phyloP scores from a whole-genome alignment of 306 rosid species.

The Begonia loranthoides region DNA sequence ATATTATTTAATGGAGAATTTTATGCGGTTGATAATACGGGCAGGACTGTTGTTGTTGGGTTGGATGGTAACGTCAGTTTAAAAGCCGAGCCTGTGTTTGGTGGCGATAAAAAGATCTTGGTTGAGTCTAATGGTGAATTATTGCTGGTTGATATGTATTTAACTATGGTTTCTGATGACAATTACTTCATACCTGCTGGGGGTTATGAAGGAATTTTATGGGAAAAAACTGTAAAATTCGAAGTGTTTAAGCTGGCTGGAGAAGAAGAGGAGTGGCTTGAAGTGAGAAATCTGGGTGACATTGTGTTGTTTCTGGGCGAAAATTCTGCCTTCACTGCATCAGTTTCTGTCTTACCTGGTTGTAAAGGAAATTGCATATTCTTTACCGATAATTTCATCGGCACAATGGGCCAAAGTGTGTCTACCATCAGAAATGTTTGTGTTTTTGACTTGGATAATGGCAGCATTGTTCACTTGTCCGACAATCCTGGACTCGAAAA shows the following conservation, averaged over 20 bases:
- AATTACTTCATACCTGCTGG: conserved; percentile 10
- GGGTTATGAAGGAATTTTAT: conserved; percentile 14
- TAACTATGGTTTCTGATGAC: conserved; percentile 12
- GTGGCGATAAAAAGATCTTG: conserved; percentile 78
- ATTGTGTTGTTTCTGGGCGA: conserved; percentile 63
- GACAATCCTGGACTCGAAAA: conserved; percentile 29
- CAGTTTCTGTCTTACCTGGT: conserved; percentile 27
- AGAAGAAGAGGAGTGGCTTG: conserved; percentile 41
- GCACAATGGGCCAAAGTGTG: conserved; percentile 17
- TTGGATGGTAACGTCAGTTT: conserved; percentile 14
- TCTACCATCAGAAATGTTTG: conserved; percentile 31
- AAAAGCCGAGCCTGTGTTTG: conserved; percentile 58
- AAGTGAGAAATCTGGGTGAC: conserved; percentile 40
- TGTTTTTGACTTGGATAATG: conserved; percentile 35
- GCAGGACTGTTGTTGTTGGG: conserved; percentile 42
- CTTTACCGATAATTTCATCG: conserved; percentile 40
- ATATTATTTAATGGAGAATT: conserved; percentile 27
- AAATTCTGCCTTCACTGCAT: conserved; percentile 51
- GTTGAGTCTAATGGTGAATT: conserved; percentile 48
- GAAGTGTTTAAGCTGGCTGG: conserved; percentile 33
- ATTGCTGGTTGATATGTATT: conserved; percentile 52
- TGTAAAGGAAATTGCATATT: conserved; percentile 44
- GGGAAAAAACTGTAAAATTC: conserved; percentile 44
- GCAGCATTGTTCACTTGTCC: conserved; percentile 28
- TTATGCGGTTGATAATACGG: conserved; percentile 52